Evolutionary conservation across 2,329 filamentous ascomycete genomes (phyloP).

Genomic region (Torrubiella hemipterigena): DNA sequence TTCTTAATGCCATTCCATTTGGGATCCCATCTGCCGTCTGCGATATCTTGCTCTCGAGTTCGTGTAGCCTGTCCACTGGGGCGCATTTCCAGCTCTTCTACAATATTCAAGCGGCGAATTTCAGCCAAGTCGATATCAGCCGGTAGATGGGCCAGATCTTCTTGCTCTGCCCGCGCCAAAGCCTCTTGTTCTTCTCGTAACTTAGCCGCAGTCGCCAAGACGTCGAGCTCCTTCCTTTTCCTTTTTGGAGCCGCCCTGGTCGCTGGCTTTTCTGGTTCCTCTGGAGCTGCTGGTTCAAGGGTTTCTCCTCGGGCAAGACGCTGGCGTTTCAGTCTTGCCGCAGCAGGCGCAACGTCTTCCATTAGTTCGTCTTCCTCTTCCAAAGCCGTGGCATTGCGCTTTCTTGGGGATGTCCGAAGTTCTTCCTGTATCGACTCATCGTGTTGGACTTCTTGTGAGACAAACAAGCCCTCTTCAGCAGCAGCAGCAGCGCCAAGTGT

Average conservation of each 20-base stretch:
- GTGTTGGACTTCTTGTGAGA: constrained; percentile 33
- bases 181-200: constrained; percentile 55
- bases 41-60: constrained; percentile 35
- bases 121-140: constrained; percentile 60
- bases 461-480: constrained; percentile 39
- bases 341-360: constrained; percentile 63
- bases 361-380: constrained; percentile 47
- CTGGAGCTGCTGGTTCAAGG: constrained; percentile 18
- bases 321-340: constrained; percentile 67
- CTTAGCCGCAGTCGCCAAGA: constrained; percentile 53
- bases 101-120: constrained; percentile 61
- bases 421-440: constrained; percentile 10
- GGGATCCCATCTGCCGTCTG: constrained; percentile 62
- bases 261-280: constrained; percentile 8
- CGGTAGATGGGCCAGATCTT: constrained; percentile 36
- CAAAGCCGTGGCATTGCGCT: constrained; percentile 30
- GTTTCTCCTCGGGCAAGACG: constrained; percentile 49
- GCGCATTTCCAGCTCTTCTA: constrained; percentile 64
- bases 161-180: constrained; percentile 39
- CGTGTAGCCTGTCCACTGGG: constrained; percentile 14
- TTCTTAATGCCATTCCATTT: constrained; percentile 92
- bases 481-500: constrained; percentile 8
- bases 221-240: constrained; percentile 50
- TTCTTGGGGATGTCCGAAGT: constrained; percentile 22
- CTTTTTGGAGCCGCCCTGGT: constrained; percentile 28